A percentile compares a stretch with the other conserved stretches of the same genome.
Conservation (phyloP, 768 basidiomycete species). For the Russula foetens region DNA sequence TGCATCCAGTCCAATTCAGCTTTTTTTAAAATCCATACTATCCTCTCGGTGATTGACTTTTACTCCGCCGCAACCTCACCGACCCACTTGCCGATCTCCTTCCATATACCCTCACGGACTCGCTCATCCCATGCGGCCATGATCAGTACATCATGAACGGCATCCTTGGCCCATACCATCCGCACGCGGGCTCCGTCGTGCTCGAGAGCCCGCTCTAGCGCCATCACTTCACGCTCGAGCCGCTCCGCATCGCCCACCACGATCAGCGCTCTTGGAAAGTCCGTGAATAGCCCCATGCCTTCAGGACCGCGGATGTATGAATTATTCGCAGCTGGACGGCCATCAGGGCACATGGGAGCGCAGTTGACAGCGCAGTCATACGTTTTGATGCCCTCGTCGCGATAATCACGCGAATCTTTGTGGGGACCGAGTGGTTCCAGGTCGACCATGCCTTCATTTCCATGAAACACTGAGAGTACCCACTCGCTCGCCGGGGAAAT, state of each 20-base stretch:
- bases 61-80: conserved; percentile 7
- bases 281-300: conserved; percentile 36
- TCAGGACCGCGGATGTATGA: conserved; percentile 26
- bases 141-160: conserved; percentile 18
- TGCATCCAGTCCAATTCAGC: not conserved
- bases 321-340: conserved; percentile 20
- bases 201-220: conserved; percentile 16
- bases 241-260: conserved; percentile 46
- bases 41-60: not conserved
- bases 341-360: not conserved
- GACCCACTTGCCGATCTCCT: conserved; percentile 17
- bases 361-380: conserved; percentile 25
- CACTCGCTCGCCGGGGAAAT: conserved; percentile 28
- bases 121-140: conserved; percentile 19
- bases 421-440: conserved; percentile 24
- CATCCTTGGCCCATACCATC: conserved; percentile 21
- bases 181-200: conserved; percentile 20
- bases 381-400: conserved; percentile 18
- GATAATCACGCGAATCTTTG: conserved; percentile 19
- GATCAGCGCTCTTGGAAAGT: conserved; percentile 38
- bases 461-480: conserved; percentile 29
- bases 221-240: conserved; percentile 39
- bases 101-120: conserved; percentile 19
- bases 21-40: not conserved
- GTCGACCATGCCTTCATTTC: conserved; percentile 23